A percentile compares a stretch with the other conserved stretches of the same genome.
phyloP scores from a whole-genome alignment of 2,329 filamentous ascomycete genomes.

The Beauveria sp. region DNA sequence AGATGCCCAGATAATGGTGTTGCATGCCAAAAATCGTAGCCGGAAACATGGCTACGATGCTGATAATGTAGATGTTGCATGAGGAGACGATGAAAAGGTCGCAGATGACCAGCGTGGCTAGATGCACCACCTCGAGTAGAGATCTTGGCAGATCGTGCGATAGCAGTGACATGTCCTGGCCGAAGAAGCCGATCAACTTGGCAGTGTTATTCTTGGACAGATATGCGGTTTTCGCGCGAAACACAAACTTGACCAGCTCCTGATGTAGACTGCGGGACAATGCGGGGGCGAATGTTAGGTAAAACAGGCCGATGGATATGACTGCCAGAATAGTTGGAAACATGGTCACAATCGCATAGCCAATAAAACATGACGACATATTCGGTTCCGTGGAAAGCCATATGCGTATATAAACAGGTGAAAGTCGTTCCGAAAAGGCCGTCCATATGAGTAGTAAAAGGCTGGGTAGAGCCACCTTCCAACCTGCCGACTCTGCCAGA shows the following conservation, averaged over 20 bases:
- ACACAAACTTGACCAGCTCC: not conserved
- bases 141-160: constrained; percentile 17
- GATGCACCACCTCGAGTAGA: constrained; percentile 8
- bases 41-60: constrained; percentile 19
- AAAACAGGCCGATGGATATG: not conserved
- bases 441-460: not conserved
- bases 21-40: constrained; percentile 21
- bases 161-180: constrained; percentile 20
- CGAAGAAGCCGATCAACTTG: constrained; percentile 17
- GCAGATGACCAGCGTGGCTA: constrained; percentile 16
- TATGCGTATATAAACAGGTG: not conserved
- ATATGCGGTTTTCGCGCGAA: constrained; percentile 12
- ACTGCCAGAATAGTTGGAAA: not conserved
- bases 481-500: not conserved
- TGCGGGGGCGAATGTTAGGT: not conserved
- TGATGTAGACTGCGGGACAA: not conserved
- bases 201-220: constrained; percentile 18
- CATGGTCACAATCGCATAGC: not conserved
- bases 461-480: not conserved
- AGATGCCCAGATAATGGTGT: constrained; percentile 25
- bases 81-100: constrained; percentile 16
- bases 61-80: constrained; percentile 21
- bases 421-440: not conserved
- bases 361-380: constrained; percentile 2
- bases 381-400: constrained; percentile 10